Evolutionary conservation across 1,139 yeast genomes (phyloP).

Genomic region (Kodamaea sp.): DNA sequence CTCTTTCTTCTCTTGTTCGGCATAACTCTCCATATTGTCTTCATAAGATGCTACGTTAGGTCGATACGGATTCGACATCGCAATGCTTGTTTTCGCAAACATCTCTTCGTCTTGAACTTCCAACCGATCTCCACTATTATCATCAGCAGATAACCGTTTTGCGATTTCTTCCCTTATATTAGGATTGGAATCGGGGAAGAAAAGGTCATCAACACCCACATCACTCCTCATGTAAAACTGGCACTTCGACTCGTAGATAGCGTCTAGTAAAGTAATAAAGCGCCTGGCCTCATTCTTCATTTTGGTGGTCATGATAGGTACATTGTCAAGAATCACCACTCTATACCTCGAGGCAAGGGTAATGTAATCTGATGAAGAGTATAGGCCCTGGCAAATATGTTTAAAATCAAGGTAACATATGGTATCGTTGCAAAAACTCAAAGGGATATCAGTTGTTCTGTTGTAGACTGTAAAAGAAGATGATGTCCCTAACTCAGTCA

Average conservation of each 20-base stretch:
- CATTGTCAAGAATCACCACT: constrained; percentile 58
- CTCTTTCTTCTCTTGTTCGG: constrained; percentile 21
- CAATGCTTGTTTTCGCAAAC: constrained; percentile 65
- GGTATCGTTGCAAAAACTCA: constrained; percentile 32
- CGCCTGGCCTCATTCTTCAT: constrained; percentile 71
- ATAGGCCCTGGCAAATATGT: constrained; percentile 58
- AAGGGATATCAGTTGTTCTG: constrained; percentile 49
- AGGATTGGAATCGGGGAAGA: constrained; percentile 54
- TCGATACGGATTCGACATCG: constrained; percentile 62
- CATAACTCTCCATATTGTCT: constrained; percentile 38
- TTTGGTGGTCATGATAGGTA: constrained; percentile 58
- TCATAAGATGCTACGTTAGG: constrained; percentile 70
- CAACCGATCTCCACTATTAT: constrained; percentile 16
- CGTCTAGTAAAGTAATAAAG: constrained; percentile 66
- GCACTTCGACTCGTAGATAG: constrained; percentile 67
- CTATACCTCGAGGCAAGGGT: constrained; percentile 62
- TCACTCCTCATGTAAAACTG: constrained; percentile 55
- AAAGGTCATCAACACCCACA: constrained; percentile 50
- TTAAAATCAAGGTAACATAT: constrained; percentile 54
- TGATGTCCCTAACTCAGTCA: constrained; percentile 23
- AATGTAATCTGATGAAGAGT: constrained; percentile 70
- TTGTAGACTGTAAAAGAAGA: constrained; percentile 55
- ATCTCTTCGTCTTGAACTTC: constrained; percentile 67
- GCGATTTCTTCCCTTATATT: constrained; percentile 14
- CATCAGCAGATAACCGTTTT: constrained; percentile 1